Conservation (phyloP, 306 rosid species). For the Pueraria montana region DNA sequence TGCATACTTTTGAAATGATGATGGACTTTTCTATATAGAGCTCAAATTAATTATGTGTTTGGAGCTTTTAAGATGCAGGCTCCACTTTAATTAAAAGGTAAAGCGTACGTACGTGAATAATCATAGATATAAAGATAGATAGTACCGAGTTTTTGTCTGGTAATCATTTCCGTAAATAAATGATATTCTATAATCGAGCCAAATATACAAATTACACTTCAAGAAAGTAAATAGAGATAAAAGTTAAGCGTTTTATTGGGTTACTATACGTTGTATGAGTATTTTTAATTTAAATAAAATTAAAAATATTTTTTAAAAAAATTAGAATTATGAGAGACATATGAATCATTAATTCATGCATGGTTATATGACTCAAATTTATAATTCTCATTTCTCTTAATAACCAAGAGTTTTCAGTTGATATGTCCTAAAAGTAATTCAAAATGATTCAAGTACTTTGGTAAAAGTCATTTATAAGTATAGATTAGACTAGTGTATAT, state of each 20-base stretch:
- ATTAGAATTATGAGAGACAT: background rate
- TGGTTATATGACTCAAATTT: background rate
- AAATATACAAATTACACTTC: background rate
- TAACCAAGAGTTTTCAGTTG: background rate
- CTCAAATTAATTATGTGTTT: background rate
- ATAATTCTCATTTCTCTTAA: too few relatives aligned
- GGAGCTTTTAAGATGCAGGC: background rate
- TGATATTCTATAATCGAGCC: background rate
- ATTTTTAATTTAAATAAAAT: too few relatives aligned
- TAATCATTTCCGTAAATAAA: background rate
- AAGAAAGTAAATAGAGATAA: background rate
- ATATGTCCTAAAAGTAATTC: background rate
- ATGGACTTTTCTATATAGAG: background rate
- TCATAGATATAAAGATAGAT: background rate
- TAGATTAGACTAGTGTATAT: too few relatives aligned
- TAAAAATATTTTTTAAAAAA: background rate
- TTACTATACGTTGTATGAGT: background rate
- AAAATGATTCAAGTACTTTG: background rate
- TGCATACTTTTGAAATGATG: conserved; percentile 22
- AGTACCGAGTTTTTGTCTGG: background rate
- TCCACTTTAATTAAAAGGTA: background rate
- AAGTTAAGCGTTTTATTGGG: background rate
- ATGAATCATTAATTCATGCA: background rate
- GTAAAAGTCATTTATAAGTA: background rate
- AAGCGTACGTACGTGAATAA: background rate